Base-by-base conservation (phyloP, 352 stramenopile species). In the Phytophthora boehmeriae region DNA sequence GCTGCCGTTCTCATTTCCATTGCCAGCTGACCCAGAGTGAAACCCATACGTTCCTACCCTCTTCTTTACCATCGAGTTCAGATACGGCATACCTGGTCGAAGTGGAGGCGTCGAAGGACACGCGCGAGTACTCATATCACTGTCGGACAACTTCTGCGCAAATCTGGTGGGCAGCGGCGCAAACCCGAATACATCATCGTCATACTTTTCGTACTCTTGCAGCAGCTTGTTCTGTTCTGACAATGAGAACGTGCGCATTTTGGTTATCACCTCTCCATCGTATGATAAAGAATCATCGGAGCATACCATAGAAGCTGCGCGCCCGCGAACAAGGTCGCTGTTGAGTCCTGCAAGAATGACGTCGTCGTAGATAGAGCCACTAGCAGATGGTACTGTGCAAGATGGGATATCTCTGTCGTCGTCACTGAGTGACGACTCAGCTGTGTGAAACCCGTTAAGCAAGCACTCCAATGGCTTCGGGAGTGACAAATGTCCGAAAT, bases 151-250 rank as follows among this genome's bases (percentile, higher is more conserved):
- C 35, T 77, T 86, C 17, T 67, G 63, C 2, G 41, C 38, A 8
- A 72, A 45, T 56, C 54, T 67, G 22, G 48, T 67, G 22, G 48
- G 53, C 48, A 38, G 63, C 42, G 35, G 34, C 16, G 54, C 25
- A 42, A 89, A 76, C 2, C 66, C 69, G 70, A 93, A 93, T 8
- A 88, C 84, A 57, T 80, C 63, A 36, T 93, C 84, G 28, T 93
- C 84, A 61, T 93, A 93, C 41, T 54, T 71, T 32, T 91, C 84
- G 39, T 80, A 93, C 39, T 84, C 73, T 20, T 81, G 73, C 3
- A 79, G 46, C 23, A 78, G 59, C 22, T 73, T 75, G 20, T 73
- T 76, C 17, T 78, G 64, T 20, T 87, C 76, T 10, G 63, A 60
- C n/a, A 77, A 66, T 2, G 79, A 81, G 49, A 76, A 84, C 8